phyloP scores from a whole-genome alignment of 225 moss, liverwort and hornwort genomes.

The Marchantia polymorpha region DNA sequence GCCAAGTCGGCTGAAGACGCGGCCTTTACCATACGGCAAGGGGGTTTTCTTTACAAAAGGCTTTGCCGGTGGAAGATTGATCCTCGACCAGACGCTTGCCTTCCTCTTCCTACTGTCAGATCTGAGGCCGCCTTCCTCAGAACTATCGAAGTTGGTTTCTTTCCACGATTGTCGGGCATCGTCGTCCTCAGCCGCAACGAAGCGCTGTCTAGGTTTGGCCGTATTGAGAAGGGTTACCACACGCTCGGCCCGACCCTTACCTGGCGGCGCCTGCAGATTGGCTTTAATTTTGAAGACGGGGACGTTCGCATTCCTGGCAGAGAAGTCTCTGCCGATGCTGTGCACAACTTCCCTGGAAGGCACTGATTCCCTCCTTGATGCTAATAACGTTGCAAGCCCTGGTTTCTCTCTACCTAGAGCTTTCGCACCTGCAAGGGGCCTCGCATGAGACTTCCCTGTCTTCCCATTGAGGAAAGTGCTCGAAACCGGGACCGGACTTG shows the following conservation, averaged over 20 bases:
- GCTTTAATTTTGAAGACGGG: conserved; percentile 36
- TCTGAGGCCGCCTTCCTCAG: background rate
- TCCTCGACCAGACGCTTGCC: conserved; percentile 39
- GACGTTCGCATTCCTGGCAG: conserved; percentile 7
- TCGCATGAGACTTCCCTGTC: conserved; percentile 10
- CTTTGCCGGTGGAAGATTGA: conserved; percentile 10
- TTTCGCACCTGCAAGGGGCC: conserved; percentile 14
- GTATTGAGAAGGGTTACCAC: conserved; percentile 31
- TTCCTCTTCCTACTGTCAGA: conserved; percentile 35
- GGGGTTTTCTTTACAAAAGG: conserved; percentile 7
- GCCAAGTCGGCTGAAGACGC: conserved; percentile 42
- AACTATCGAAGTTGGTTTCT: background rate
- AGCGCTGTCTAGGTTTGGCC: background rate
- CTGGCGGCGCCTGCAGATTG: conserved; percentile 28
- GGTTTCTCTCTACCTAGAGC: conserved; percentile 23
- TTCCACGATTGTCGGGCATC: conserved; percentile 19
- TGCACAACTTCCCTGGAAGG: conserved; percentile 19
- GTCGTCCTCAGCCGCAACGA: background rate
- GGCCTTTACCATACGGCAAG: conserved; percentile 20
- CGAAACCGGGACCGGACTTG: conserved; percentile 5
- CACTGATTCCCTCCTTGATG: conserved; percentile 19
- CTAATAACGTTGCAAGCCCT: background rate
- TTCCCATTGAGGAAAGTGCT: conserved; percentile 24
- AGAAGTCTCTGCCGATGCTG: conserved; percentile 11
- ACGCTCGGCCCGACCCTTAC: conserved; percentile 29